Evolutionary conservation across 83 land plant genomes (phyloP), one percentile per base, ranked within the genome.

Genomic region (Diphasiastrum complanatum): DNA sequence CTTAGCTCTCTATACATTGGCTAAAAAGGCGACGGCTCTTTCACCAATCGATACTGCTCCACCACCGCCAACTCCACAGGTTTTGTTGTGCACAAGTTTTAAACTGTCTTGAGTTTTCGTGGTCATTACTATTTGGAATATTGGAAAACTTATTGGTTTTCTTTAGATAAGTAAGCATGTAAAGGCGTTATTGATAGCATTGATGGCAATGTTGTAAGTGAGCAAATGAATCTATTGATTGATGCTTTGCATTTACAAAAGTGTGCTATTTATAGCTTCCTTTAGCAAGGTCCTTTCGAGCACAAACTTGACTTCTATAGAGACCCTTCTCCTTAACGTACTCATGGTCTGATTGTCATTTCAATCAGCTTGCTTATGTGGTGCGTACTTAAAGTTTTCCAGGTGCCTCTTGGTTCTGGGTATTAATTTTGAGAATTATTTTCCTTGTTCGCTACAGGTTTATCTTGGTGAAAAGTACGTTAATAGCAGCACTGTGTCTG

Each of bases 21-120:
- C 89, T 64, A 86, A 71, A 45, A 93, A 84, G 70, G 89, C 83
- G 28, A 78, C 69, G 51, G 66, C 88, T 6, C 78, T 86, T 20
- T 89, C 85, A 51, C 86, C 86, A 26, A 68, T 86, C 37, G 99
- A 93, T 75, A 82, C 89, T 34, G 89, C 99, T 25, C 92, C 86
- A 40, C 87, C 72, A 6, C 95, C 96, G 50, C 95, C 93, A 37
- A 83, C 82, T 25, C 89, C 96, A 35, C 99, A 86, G 89, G 99
- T 93, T n/a, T 25, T 57, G 61, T 31, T 28, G 29, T 19, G 22
- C 25, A 40, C 34, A 25, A 33, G 18, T 4, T 20, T 20, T 14
- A 48, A 20, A 10, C 1, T 27, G 60, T 12, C 31, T 27, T 33
- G 43, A 24, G 29, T 53, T 24, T 26, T n/a, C 2, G n/a, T 25